Evolutionary conservation across 257 asterid genomes (phyloP), one percentile per base, ranked within the genome.

Genomic region (Jacaranda mimosifolia): DNA sequence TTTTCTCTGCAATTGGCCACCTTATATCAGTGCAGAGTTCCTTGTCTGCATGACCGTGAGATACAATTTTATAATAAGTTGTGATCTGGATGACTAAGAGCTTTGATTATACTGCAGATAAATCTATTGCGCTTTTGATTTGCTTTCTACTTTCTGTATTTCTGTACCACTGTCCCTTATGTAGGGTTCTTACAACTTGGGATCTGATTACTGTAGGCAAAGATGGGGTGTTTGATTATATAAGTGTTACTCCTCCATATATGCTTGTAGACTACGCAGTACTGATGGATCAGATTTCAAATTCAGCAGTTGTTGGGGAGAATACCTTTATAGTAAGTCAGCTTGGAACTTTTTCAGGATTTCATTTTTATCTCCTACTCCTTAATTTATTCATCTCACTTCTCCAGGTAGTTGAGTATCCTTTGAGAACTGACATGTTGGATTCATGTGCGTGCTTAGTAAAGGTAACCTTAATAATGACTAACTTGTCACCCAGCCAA

Each of bases 241-340:
- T 96, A 79, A 96, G 99, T 56, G 90, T 93, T 73, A 96, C 99
- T 19, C 99, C 99, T 65, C 99, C 99, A 64, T 96, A 96, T 79
- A 85, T 83, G 91, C 92, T 86, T 7, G 98, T 93, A 7, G 97
- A 93, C 80, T 96, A 96, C 49, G 85, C 89, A 38, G 86, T 84
- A 53, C 84, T 96, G 78, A 96, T 96, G 98, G 71, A 88, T 77
- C 97, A 93, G 83, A 68, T 96, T 67, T 82, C 97, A 51, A 86
- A 82, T 72, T 93, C 99, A 63, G 72, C 97, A 3, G 85, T 86
- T 11, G 83, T 96, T 68, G 98, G 99, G 80, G 95, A 87, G 83
- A 89, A 93, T 73, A 86, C 98, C 39, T 96, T 96, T 51, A 74
- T 96, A 10, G 99, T 96, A 82, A 91, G 97, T 85, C 64, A 32